Percentiles rank a stretch among this genome's conserved stretches.
Evolutionary conservation across 202 grass and related monocot genomes (phyloP).

Genomic region (Hordeum pubiflorum): DNA sequence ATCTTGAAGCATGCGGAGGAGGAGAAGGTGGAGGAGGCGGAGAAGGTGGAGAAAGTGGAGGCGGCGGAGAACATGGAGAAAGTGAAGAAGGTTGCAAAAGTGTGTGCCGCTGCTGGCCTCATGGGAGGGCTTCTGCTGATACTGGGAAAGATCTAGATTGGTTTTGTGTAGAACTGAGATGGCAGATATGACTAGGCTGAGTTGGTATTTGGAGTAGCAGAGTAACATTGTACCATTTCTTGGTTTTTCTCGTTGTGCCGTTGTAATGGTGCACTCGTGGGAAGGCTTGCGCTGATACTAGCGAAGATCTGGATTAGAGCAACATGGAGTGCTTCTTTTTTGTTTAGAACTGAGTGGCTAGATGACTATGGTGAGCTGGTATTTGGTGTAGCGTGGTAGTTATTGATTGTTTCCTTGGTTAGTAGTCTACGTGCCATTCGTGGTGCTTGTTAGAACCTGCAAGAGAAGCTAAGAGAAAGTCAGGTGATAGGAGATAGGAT

Average conservation of each 20-base stretch:
- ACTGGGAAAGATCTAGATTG: background rate
- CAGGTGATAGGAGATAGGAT: background rate
- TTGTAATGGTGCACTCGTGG: background rate
- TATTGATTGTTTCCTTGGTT: background rate
- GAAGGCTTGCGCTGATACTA: background rate
- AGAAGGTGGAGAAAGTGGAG: no score
- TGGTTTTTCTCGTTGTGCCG: no score
- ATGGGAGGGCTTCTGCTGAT: conserved; percentile 3
- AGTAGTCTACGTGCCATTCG: background rate
- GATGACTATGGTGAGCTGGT: background rate
- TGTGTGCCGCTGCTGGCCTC: background rate
- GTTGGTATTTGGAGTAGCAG: background rate
- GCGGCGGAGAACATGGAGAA: background rate
- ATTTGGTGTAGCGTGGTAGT: background rate
- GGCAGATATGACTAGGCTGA: background rate
- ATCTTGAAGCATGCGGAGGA: background rate
- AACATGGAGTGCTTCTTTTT: background rate
- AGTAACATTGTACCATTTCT: no score
- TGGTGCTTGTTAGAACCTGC: background rate
- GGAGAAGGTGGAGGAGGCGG: no score
- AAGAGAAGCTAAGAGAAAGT: background rate
- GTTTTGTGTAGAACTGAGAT: background rate
- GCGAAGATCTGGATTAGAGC: background rate
- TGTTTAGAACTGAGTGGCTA: background rate
- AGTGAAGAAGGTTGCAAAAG: conserved; percentile 5